Percentiles rank a stretch among this genome's conserved stretches.
These are phyloP conservation scores for Backusella tuberculispora DNA, from an alignment of 192 early-diverging fungal species.

Conservation along the genomic window DNA sequence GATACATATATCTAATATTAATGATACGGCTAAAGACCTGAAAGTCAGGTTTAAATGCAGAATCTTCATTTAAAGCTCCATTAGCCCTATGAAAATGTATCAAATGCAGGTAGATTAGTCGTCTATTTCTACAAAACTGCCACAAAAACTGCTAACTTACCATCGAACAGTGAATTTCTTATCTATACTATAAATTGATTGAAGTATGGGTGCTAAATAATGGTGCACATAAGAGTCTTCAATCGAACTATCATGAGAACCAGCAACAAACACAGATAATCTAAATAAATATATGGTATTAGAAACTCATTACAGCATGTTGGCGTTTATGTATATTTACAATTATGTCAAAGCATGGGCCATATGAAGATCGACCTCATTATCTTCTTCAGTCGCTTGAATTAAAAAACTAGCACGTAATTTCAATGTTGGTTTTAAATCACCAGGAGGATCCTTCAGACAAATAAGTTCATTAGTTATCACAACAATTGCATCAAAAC, in stretches of 20 bases:
- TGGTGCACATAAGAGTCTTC: slow-evolving; percentile 15
- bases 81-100: slow-evolving; percentile 5
- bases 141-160: slow-evolving; percentile 17
- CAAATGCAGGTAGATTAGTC: background rate
- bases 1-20: slow-evolving; percentile 6
- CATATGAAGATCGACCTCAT: slow-evolving; percentile 20
- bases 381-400: slow-evolving; percentile 20
- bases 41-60: background rate
- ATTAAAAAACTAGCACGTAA: slow-evolving; percentile 21
- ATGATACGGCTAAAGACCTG: background rate
- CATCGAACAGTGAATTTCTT: background rate
- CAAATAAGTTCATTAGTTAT: slow-evolving; percentile 12
- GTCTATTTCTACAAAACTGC: background rate
- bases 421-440: slow-evolving; percentile 15
- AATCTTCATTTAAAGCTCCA: background rate
- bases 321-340: slow-evolving; percentile 19
- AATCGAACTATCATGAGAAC: slow-evolving; percentile 22
- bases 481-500: slow-evolving; percentile 16
- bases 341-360: slow-evolving; percentile 17
- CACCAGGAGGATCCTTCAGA: slow-evolving; percentile 19
- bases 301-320: slow-evolving; percentile 20
- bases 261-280: slow-evolving; percentile 19
- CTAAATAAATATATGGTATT: slow-evolving; percentile 25
- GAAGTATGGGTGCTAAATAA: slow-evolving; percentile 15
- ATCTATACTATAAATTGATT: slow-evolving; percentile 16